Percentiles rank a stretch among this genome's conserved stretches.
Conservation (phyloP, 192 early-diverging fungal species). For the Lobulomyces angularis region DNA sequence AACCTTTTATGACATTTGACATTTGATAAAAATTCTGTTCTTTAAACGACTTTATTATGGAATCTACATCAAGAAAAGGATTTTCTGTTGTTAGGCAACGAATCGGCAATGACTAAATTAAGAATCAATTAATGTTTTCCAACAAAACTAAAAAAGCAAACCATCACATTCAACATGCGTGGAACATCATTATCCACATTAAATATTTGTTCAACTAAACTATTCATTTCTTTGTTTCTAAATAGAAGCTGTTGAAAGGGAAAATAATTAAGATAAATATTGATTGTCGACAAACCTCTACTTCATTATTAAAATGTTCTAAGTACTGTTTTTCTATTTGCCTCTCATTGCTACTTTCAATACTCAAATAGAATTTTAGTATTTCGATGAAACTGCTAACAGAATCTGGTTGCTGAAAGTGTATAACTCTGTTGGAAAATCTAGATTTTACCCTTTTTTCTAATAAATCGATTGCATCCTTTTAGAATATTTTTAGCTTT, state of each 20-base stretch:
- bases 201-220: too few species aligned
- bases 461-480: constrained; percentile 72
- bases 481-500: neutral
- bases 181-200: too few species aligned
- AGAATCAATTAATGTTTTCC: constrained; percentile 5
- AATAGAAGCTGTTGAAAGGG: constrained; percentile 2
- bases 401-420: constrained; percentile 42
- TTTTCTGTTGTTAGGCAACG: constrained; percentile 19
- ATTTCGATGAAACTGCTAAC: neutral
- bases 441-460: constrained; percentile 93
- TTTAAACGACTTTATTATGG: constrained; percentile 6
- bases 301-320: constrained; percentile 4
- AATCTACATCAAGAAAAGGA: constrained; percentile 21
- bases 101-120: constrained; percentile 4
- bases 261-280: constrained; percentile 27
- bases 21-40: constrained; percentile 28
- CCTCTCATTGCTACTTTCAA: too few species aligned
- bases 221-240: constrained; percentile 21
- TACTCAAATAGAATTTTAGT: constrained; percentile 1
- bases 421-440: constrained; percentile 77
- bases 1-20: constrained; percentile 27
- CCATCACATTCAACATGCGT: too few species aligned
- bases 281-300: constrained; percentile 25
- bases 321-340: constrained; percentile 4
- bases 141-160: too few species aligned